A percentile compares a stretch with the other conserved stretches of the same genome.
These are phyloP conservation scores for Aureobasidium sp. DNA, from an alignment of 2,329 filamentous ascomycete species.

Conservation along the genomic window DNA sequence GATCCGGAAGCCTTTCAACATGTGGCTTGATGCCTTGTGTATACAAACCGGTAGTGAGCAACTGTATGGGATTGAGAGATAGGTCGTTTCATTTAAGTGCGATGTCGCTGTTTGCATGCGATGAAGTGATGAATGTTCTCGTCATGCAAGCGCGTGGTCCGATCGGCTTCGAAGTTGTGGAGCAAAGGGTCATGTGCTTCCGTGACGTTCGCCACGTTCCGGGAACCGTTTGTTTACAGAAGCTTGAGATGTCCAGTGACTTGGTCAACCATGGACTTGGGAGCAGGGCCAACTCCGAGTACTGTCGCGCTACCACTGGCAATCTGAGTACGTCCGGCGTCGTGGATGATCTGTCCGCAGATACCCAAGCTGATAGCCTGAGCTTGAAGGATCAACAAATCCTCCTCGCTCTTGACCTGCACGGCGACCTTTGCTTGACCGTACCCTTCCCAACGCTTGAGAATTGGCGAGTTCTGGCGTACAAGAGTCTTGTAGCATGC, in stretches of 20 bases:
- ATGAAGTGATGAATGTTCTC: background rate
- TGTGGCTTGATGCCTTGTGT: background rate
- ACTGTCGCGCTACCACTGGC: constrained; percentile 89
- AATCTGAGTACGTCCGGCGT: constrained; percentile 97
- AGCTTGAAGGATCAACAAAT: constrained; percentile 66
- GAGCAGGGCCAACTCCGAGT: constrained; percentile 65
- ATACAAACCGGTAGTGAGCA: fast-evolving
- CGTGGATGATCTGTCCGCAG: constrained; percentile 82
- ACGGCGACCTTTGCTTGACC: constrained; percentile 94
- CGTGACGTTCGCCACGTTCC: background rate
- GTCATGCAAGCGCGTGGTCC: background rate
- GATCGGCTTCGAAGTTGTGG: background rate
- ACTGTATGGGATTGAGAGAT: background rate
- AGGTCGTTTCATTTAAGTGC: background rate
- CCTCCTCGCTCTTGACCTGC: constrained; percentile 80
- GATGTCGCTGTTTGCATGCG: background rate
- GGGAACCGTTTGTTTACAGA: constrained; percentile 42
- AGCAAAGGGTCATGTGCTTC: background rate
- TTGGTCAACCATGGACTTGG: constrained; percentile 77
- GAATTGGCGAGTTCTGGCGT: constrained; percentile 51
- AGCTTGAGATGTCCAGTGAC: constrained; percentile 82
- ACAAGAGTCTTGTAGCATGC: constrained; percentile 89
- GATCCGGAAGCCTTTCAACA: background rate
- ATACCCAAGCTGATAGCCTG: constrained; percentile 77
- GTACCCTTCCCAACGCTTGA: constrained; percentile 75